Conservation (phyloP, 2,329 filamentous ascomycete species). For the Periconia sp. region DNA sequence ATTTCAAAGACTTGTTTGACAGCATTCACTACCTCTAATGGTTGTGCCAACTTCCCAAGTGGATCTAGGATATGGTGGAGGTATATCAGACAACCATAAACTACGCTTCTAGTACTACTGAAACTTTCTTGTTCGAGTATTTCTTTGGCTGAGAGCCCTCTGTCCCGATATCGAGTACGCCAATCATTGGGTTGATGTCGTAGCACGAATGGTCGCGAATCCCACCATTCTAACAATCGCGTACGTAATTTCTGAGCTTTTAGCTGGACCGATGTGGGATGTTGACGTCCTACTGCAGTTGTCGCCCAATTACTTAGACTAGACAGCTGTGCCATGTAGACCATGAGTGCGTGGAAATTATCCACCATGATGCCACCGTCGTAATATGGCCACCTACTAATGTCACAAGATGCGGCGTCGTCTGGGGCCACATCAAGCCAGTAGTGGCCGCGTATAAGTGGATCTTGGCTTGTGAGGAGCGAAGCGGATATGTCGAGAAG, state of each 20-base stretch:
- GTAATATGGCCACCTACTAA: too few species aligned
- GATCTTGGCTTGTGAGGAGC: too few species aligned
- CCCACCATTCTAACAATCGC: neutral
- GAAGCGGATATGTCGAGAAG: too few species aligned
- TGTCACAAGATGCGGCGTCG: too few species aligned
- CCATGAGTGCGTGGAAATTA: too few species aligned
- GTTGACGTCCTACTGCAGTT: too few species aligned
- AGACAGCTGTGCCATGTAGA: too few species aligned
- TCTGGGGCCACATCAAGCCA: too few species aligned
- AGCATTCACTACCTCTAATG: neutral
- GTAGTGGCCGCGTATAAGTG: too few species aligned
- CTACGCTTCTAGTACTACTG: neutral
- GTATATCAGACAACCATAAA: conserved; percentile 1
- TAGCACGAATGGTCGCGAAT: neutral
- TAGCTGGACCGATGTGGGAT: neutral
- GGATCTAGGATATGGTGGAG: conserved; percentile 3
- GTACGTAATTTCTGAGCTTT: neutral
- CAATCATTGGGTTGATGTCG: neutral
- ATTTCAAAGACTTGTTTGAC: neutral
- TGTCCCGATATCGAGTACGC: neutral
- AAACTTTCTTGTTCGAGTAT: neutral
- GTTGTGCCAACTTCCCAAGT: neutral
- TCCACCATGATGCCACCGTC: too few species aligned
- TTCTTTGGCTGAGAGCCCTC: neutral
- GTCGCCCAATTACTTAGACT: too few species aligned